Conservation (phyloP, 2,329 filamentous ascomycete species). For the Aspergillus pseudoglaucus region DNA sequence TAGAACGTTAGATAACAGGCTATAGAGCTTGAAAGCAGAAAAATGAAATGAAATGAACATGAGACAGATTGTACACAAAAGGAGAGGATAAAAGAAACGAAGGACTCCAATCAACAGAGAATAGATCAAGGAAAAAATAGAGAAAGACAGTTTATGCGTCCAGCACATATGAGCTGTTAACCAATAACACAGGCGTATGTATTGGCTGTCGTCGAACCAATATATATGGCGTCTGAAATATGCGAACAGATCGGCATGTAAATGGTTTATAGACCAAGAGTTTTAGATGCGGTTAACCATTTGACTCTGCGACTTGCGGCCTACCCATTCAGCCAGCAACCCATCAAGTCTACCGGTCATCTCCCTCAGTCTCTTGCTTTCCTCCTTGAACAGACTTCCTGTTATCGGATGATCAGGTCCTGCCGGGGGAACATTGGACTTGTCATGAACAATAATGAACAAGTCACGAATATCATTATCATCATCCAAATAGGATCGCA, state of each 20-base stretch:
- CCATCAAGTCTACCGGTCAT: conserved; percentile 87
- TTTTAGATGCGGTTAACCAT: not conserved
- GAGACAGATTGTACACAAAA: conserved; percentile 2
- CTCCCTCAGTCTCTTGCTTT: conserved; percentile 76
- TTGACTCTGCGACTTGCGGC: conserved; percentile 19
- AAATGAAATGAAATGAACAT: not conserved
- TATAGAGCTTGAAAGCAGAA: not conserved
- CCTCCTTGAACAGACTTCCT: conserved; percentile 72
- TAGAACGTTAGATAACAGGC: not conserved
- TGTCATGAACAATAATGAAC: conserved; percentile 87
- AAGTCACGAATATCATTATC: conserved; percentile 83
- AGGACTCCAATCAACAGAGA: conserved; percentile 8
- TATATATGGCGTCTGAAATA: not conserved
- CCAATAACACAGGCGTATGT: conserved; percentile 1
- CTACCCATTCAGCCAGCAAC: conserved; percentile 74
- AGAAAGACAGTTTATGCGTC: conserved; percentile 12
- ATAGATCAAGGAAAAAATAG: conserved; percentile 5
- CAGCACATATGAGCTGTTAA: conserved; percentile 16
- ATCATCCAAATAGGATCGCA: conserved; percentile 87
- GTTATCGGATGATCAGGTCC: conserved; percentile 81
- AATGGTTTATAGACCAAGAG: not conserved
- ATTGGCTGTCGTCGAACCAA: not conserved
- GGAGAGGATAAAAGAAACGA: conserved; percentile 10
- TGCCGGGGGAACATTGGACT: conserved; percentile 71
- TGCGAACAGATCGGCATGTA: not conserved